A percentile compares a stretch with the other conserved stretches of the same genome.
Conservation (phyloP, 805 yeast genomes). For the Kluyveromyces wickerhamii region DNA sequence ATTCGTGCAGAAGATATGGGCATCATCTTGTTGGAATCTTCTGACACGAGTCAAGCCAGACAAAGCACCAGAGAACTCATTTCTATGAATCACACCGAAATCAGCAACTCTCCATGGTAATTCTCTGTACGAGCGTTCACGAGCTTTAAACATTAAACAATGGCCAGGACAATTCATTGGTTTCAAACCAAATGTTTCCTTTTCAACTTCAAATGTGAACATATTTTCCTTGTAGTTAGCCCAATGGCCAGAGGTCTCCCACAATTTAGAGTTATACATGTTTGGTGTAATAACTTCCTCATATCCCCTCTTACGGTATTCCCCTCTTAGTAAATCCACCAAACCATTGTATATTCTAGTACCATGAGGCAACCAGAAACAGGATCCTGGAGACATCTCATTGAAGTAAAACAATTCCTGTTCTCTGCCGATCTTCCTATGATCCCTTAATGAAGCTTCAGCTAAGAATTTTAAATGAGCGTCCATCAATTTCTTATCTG, state of each 20-base stretch:
- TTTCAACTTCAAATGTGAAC: slow-evolving; percentile 95
- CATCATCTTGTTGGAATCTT: slow-evolving; percentile 99
- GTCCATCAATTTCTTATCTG: slow-evolving; percentile 93
- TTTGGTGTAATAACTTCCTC: slow-evolving; percentile 99
- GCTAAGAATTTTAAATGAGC: slow-evolving; percentile 90
- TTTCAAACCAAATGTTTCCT: slow-evolving; percentile 88
- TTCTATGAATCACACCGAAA: slow-evolving; percentile 94
- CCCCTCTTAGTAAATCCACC: slow-evolving; percentile 68
- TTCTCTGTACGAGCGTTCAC: slow-evolving; percentile 94
- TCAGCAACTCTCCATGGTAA: slow-evolving; percentile 99
- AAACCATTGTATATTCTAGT: slow-evolving; percentile 91
- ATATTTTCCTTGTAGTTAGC: slow-evolving; percentile 94
- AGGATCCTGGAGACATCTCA: slow-evolving; percentile 96
- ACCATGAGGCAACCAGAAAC: slow-evolving; percentile 99
- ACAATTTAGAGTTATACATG: slow-evolving; percentile 93
- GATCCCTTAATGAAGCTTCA: slow-evolving; percentile 95
- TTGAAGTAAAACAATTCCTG: slow-evolving; percentile 94
- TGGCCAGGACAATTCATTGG: slow-evolving; percentile 94
- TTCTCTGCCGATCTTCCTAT: slow-evolving; percentile 91
- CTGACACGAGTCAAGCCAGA: slow-evolving; percentile 95
- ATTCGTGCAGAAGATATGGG: slow-evolving; percentile 91
- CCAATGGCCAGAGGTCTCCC: slow-evolving; percentile 99
- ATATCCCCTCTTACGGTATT: slow-evolving; percentile 89
- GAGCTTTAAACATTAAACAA: slow-evolving; percentile 82
- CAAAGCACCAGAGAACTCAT: slow-evolving; percentile 92